A percentile compares a stretch with the other conserved stretches of the same genome.
phyloP scores from a whole-genome alignment of 495 filamentous ascomycete species.

The Penicillium longicatenatum region DNA sequence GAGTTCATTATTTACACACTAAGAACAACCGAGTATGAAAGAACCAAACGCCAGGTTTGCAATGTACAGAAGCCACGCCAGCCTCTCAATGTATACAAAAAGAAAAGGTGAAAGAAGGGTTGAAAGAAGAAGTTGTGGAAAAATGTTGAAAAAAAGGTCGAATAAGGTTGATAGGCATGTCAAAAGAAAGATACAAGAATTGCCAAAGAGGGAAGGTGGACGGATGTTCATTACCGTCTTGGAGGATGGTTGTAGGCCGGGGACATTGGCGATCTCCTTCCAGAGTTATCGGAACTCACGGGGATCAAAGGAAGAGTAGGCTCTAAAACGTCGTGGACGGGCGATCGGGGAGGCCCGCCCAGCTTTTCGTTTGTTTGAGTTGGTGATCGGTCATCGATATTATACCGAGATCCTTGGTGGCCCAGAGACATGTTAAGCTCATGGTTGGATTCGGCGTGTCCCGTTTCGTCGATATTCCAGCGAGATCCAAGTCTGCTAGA shows the following conservation, averaged over 20 bases:
- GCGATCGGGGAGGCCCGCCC: constrained; percentile 6
- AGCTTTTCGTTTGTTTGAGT: constrained; percentile 6
- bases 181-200: constrained; percentile 3
- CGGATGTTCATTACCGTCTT: constrained; percentile 2
- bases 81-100: constrained; percentile 9
- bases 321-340: constrained; percentile 13
- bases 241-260: constrained; percentile 1
- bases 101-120: constrained; percentile 1
- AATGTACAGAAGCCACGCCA: constrained; percentile 16
- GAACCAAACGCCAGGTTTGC: constrained; percentile 17
- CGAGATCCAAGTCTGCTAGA: constrained; percentile 7
- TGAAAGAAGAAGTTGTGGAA: not conserved
- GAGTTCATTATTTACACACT: constrained; percentile 15
- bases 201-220: not conserved
- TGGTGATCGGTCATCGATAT: constrained; percentile 10
- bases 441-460: constrained; percentile 6
- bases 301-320: constrained; percentile 22
- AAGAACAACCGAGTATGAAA: constrained; percentile 9
- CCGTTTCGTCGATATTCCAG: constrained; percentile 13
- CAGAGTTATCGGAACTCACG: constrained; percentile 11
- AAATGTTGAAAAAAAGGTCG: not conserved
- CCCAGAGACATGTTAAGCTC: constrained; percentile 5
- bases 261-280: constrained; percentile 7
- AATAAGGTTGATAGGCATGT: not conserved
- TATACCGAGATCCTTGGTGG: constrained; percentile 6